Evolutionary conservation across 2,329 filamentous ascomycete species (phyloP), one percentile per base, ranked within the genome.

Genomic region (Microsporum canis): DNA sequence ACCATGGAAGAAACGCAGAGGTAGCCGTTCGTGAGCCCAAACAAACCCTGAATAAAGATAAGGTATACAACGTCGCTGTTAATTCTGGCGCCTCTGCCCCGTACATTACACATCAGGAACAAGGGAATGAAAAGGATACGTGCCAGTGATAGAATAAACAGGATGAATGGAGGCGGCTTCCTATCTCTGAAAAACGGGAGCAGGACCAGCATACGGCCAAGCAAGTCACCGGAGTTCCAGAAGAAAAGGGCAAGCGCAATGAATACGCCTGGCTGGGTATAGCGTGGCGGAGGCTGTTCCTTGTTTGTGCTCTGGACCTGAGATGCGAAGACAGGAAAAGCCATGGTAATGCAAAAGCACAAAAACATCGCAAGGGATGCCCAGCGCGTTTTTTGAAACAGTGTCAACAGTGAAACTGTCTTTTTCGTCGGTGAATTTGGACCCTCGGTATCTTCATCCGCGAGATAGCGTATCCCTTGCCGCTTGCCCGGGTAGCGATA

Each of bases 1-100:
- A 97, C 95, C 91, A 99, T 97, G 72, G 88, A 90, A 66, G 83
- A 88, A 61, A 88, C 89, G 34, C 88, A 88, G 12, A 99, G 74
- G 80, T 88, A 97, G 0, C 94, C 94, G 71, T 92, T 97, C 7
- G 85, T 88, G 41, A 91, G 69, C 1, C 94, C 94, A 70, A 95
- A 97, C 0, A 87, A 76, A 12, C 94, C 74, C 74, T 97, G 91
- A 43, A 96, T 88, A 23, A 94, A 70, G 31, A 90, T 72, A 7
- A 97, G 79, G 68, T 97, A 99, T 74, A 97, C 96, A 55, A 88
- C 75, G 70, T 99, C 94, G 66, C 90, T 95, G 33, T 80, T 70
- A 27, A 97, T 79, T 5, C 82, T 77, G 0, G 89, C 89, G 0
- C 91, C 91, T 14, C 81, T 79, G 0, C 88, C 89, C 59, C 85